Base-by-base conservation (phyloP, 805 yeast genomes). In the Suhomyces faveliae region DNA sequence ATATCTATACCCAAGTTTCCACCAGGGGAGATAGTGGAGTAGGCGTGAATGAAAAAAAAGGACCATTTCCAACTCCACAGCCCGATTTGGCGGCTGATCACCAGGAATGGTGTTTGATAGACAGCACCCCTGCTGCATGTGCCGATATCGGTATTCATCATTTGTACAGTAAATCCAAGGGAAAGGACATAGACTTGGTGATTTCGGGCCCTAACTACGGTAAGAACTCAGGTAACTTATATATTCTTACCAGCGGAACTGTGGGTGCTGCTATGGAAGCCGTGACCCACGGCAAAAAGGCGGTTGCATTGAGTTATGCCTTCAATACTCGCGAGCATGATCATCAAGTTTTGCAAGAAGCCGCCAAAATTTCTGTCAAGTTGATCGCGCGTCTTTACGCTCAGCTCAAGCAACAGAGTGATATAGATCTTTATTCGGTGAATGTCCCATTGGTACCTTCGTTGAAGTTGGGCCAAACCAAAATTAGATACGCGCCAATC, bases 191-290 rank as follows among this genome's bases (percentile, higher is more conserved):
- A 19, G 97, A 94, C 66, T 70, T 92, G 50, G 97, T 94, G 4
- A 65, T 94, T 19, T 87, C 96, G 47, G 99, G 99, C 0, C 99
- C 99, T 6, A 94, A 94, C 63, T 92, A 86, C 55, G 99, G 99
- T 19, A 81, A 96, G 61, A 94, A 94, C 66, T 84, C 96, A 1
- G 82, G 92, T 20, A 89, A 95, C 5, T 79, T 92, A 40, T 94
- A 90, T 65, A 87, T 90, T 47, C 77, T 94, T 58, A 83, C 97
- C 4, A 85, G 95, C 56, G 99, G 99, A 11, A 94, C 99, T 2
- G 85, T 94, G 13, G 99, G 99, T 21, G 98, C 96, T 3, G 94
- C 97, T 0, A 80, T 91, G 89, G 99, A 94, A 68, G 95, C 91
- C 1, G 87, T 86, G 2, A 79, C 91, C 37, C 80, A 77, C 47